Percentiles rank a stretch among this genome's conserved stretches.
These are phyloP conservation scores for Cordyceps tenuipes DNA, from an alignment of 2,329 filamentous ascomycete genomes.

Conservation along the genomic window DNA sequence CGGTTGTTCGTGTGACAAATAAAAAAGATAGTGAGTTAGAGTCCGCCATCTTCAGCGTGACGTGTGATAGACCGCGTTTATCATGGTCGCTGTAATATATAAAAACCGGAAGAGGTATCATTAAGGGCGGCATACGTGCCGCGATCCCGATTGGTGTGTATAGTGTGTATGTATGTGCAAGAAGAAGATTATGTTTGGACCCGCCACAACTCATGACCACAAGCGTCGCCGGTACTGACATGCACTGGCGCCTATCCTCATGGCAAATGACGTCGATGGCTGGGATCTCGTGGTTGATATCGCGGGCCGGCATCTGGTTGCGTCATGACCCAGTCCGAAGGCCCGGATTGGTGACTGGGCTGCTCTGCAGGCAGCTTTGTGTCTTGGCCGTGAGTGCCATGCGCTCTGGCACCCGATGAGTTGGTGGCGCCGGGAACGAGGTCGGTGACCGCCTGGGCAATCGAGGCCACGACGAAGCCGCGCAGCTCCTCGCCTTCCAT, in stretches of 20 bases:
- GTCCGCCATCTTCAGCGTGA: conserved; percentile 9
- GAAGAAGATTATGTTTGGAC: conserved; percentile 13
- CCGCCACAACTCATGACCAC: conserved; percentile 9
- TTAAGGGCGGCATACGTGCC: background rate
- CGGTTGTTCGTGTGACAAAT: conserved; percentile 11
- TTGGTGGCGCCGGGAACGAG: conserved; percentile 45
- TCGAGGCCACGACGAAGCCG: conserved; percentile 63
- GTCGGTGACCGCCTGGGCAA: conserved; percentile 64
- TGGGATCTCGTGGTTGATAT: conserved; percentile 37
- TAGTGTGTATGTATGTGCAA: conserved; percentile 14
- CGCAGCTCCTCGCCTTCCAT: conserved; percentile 68
- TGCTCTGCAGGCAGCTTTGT: conserved; percentile 54
- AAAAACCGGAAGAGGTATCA: background rate
- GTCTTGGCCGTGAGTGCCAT: conserved; percentile 36
- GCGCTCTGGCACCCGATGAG: conserved; percentile 18
- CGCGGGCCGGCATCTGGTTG: conserved; percentile 35
- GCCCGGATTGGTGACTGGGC: conserved; percentile 42
- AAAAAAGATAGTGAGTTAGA: background rate
- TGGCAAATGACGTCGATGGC: conserved; percentile 30
- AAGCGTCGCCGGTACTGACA: conserved; percentile 6
- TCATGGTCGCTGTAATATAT: conserved; percentile 9
- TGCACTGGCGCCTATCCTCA: conserved; percentile 16
- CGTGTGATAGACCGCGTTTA: conserved; percentile 1
- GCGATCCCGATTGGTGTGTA: background rate
- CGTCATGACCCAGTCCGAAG: conserved; percentile 43